These are phyloP conservation scores for Alliaria petiolata DNA, from an alignment of 345 rosid genomes.

Conservation along the genomic window DNA sequence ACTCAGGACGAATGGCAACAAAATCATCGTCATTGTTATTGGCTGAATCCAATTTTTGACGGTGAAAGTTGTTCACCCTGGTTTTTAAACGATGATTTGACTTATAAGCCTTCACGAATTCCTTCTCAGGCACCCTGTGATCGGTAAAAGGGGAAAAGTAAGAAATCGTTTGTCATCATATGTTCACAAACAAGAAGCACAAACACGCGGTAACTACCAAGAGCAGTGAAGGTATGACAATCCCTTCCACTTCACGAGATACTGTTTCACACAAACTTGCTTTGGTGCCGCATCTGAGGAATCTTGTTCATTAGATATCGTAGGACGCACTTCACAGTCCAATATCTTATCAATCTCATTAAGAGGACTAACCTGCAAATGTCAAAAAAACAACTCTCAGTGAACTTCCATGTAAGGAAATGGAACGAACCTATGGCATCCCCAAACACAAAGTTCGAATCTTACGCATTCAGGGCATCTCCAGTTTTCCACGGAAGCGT, in stretches of 20 bases:
- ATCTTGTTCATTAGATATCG: conserved; percentile 55
- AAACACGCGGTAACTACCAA: conserved; percentile 50
- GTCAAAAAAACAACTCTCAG: conserved; percentile 22
- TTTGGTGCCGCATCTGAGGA: conserved; percentile 60
- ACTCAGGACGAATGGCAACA: conserved; percentile 91
- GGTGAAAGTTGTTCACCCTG: conserved; percentile 85
- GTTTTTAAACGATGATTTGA: conserved; percentile 84
- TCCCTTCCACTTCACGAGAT: conserved; percentile 99
- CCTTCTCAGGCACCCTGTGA: conserved; percentile 90
- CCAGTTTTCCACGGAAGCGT: conserved; percentile 72
- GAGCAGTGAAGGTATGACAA: conserved; percentile 94
- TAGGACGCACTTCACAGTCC: conserved; percentile 95
- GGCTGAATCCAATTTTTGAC: conserved; percentile 54
- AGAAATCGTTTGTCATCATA: neutral
- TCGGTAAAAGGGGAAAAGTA: neutral
- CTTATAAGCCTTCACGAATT: conserved; percentile 88
- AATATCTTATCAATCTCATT: conserved; percentile 89
- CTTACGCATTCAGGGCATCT: conserved; percentile 77
- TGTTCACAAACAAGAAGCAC: neutral
- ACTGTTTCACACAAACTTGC: conserved; percentile 84
- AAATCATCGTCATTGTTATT: conserved; percentile 77
- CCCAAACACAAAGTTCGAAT: neutral
- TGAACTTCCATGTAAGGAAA: neutral
- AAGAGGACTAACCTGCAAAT: conserved; percentile 89
- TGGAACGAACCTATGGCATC: neutral